A percentile compares a stretch with the other conserved stretches of the same genome.
These are phyloP conservation scores for Exophiala phaeomuriformis DNA, from an alignment of 2,329 filamentous ascomycete species.

Conservation along the genomic window DNA sequence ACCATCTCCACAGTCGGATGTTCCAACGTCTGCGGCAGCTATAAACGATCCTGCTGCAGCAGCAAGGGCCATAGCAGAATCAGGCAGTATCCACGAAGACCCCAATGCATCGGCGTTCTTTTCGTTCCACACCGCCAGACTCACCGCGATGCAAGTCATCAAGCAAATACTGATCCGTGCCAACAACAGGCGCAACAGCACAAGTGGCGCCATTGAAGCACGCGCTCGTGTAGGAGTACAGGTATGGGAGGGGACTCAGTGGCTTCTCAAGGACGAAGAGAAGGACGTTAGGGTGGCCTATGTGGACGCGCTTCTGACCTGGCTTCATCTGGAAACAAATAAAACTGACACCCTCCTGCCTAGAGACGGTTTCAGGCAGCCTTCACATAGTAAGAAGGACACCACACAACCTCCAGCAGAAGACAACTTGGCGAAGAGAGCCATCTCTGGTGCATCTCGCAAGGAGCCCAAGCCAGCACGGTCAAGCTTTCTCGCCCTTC, in stretches of 20 bases:
- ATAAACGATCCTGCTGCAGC: conserved; percentile 46
- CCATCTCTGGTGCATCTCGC: conserved; percentile 59
- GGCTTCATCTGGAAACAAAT: conserved; percentile 74
- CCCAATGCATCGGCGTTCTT: conserved; percentile 52
- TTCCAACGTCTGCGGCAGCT: conserved; percentile 41
- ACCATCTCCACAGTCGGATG: conserved; percentile 47
- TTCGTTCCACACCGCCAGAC: conserved; percentile 54
- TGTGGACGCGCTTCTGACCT: conserved; percentile 71
- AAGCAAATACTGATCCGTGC: conserved; percentile 77
- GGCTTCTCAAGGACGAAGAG: conserved; percentile 75
- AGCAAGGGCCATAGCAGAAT: conserved; percentile 43
- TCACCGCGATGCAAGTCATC: conserved; percentile 66
- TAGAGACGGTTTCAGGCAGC: conserved; percentile 48
- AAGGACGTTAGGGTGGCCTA: conserved; percentile 76
- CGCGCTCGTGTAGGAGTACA: conserved; percentile 69
- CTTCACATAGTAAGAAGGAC: conserved; percentile 41
- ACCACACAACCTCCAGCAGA: conserved; percentile 32
- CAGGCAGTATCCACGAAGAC: conserved; percentile 47
- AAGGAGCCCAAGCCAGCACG: conserved; percentile 53
- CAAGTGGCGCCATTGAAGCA: conserved; percentile 56
- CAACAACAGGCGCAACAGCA: conserved; percentile 57
- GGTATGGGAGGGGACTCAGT: conserved; percentile 95
- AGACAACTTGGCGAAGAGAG: conserved; percentile 48
- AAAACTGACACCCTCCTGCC: conserved; percentile 56
- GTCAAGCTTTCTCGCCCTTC: conserved; percentile 68